Percentiles rank a stretch among this genome's conserved stretches.
These are phyloP conservation scores for Inonotus hispidus DNA, from an alignment of 1,284 basidiomycete genomes.

Conservation along the genomic window DNA sequence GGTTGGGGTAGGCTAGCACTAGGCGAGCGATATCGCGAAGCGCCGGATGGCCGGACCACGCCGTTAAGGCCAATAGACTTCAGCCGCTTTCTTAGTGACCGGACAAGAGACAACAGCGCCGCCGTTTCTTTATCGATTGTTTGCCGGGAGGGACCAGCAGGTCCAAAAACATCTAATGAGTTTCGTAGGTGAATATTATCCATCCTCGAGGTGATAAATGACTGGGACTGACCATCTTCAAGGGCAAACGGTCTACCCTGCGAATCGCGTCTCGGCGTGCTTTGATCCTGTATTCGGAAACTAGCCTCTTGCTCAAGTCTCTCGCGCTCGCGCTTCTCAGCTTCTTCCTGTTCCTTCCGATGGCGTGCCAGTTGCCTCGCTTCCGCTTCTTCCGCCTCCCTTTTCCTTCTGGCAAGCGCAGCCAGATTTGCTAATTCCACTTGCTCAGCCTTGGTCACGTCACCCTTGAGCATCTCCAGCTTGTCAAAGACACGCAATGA, in stretches of 20 bases:
- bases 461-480: not conserved
- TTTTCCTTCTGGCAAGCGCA: slow-evolving; percentile 48
- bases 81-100: slow-evolving; percentile 17
- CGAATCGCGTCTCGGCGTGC: slow-evolving; percentile 17
- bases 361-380: slow-evolving; percentile 17
- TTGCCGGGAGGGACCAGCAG: slow-evolving; percentile 1
- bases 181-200: not conserved
- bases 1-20: slow-evolving; percentile 46
- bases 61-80: slow-evolving; percentile 43
- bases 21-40: slow-evolving; percentile 25
- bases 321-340: slow-evolving; percentile 19
- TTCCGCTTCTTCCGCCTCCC: slow-evolving; percentile 24
- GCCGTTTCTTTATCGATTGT: slow-evolving; percentile 4
- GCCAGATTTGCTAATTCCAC: slow-evolving; percentile 30
- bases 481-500: slow-evolving; percentile 1
- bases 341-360: slow-evolving; percentile 17
- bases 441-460: slow-evolving; percentile 11
- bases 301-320: slow-evolving; percentile 21
- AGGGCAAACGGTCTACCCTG: slow-evolving; percentile 13
- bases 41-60: slow-evolving; percentile 24
- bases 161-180: slow-evolving; percentile 14
- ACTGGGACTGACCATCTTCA: slow-evolving; percentile 19
- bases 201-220: not conserved
- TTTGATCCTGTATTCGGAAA: slow-evolving; percentile 20
- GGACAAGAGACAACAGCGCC: slow-evolving; percentile 13